Evolutionary conservation across 2,329 filamentous ascomycete species (phyloP), one percentile per base, ranked within the genome.

Genomic region (Elsinoe australis): DNA sequence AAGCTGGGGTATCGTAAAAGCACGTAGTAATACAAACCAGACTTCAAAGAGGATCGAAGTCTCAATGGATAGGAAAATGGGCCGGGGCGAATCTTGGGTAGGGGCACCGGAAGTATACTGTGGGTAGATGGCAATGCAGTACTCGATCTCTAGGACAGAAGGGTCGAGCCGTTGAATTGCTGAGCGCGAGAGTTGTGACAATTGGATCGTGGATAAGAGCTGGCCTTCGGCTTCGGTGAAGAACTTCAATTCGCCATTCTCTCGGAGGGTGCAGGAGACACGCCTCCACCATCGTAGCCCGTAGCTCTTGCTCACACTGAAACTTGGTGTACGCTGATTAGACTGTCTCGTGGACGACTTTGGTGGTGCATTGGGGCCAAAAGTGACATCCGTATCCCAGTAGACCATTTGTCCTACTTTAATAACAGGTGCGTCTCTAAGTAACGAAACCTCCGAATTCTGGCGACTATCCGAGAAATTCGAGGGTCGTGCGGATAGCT

Each of bases 121-220:
- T 12, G 92, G 90, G 60, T 95, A 95, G 38, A 98, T 90, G 46
- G 87, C 89, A 54, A 98, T 85, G 68, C 89, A 96, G 61, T 86
- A 92, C 51, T 95, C 87, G 63, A 92, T 86, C 54, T 94, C 87
- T 33, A 98, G 68, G 6, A 98, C 90, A 4, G 89, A 94, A 46
- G 81, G 80, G 64, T 96, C 87, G 45, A 98, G 72, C 57, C 89
- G 80, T 64, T 98, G 92, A 46, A 98, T 82, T 6, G 90, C 87
- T 62, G 85, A 92, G 47, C 92, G 79, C 14, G 88, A 92, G 5
- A 98, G 73, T 58, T 95, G 87, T 9, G 87, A 86, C 4, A 98
- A 73, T 58, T 94, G 87, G 46, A 96, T 84, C 38, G 88, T 79
- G 21, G 85, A 85, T 12, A 96, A 74, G 6, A 94, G 74, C 0